Evolutionary conservation across 2,329 filamentous ascomycete genomes (phyloP), one percentile per base, ranked within the genome.

Genomic region (Paecilomyces formosus): DNA sequence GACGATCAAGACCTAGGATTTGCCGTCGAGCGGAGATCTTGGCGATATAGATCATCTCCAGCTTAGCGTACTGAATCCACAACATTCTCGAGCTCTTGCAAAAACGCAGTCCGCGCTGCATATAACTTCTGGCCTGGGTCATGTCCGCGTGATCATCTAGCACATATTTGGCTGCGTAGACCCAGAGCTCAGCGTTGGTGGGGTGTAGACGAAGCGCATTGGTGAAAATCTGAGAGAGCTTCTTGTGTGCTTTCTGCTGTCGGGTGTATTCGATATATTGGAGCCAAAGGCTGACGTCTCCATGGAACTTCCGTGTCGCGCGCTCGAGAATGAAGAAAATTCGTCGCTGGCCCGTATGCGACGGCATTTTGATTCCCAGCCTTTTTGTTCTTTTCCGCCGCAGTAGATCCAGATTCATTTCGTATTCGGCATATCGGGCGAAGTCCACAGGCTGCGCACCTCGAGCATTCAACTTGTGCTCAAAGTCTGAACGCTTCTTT

Each of bases 301-400:
- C 91, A 1, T 90, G 88, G 69, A 97, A 94, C 63, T 91, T 90
- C 69, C 85, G 83, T 28, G 92, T 91, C 21, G 85, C 92, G 62
- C 94, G 87, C 66, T 97, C 92, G 65, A 96, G 88, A 62, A 97
- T 88, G 72, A 89, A 88, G 70, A 97, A 92, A 62, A 96, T 88
- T 55, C 92, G 89, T 52, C 88, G 86, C 71, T 95, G 89, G 21
- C 90, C 89, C 53, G 85, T 82, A 70, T 90, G 84, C 30, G 85
- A 84, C 13, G 85, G 85, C 28, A 85, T 83, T 63, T 88, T 89
- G 65, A 97, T 85, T 60, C 88, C 88, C 63, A 97, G 79, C 60
- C 93, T 86, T 69, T 88, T 86, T 72, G 90, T 89, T 63, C 93
- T 86, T 76, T 96, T 96, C 65, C 85, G 84, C 59, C 92, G 88